Base-by-base conservation (phyloP, 1,284 basidiomycete genomes). In the Sporisorium scitamineum region DNA sequence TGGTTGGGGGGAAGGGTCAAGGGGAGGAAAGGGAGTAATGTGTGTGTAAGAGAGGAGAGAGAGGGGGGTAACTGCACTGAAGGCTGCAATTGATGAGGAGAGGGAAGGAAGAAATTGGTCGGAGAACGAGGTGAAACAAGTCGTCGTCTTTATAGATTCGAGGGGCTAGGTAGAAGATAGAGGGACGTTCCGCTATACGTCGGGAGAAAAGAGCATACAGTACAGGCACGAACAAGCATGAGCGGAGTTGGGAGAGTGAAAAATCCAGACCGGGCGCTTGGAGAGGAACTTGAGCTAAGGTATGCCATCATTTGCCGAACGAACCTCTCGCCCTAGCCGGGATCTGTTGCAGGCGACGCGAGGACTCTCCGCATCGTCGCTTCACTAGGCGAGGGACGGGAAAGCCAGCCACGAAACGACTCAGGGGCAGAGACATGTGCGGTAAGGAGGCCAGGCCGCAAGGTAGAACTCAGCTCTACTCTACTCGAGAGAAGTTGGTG, bases 71-170 rank as follows among this genome's bases (percentile, higher is more conserved):
- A 59, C 13, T 70, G 71, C 66, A 39, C 59, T 53, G 50, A 44
- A 32, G 56, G 62, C 67, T 70, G 72, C 67, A 60, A 66, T 53
- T 58, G 66, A 74, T 74, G 71, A n/a, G 31, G 70, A 53, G 50
- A 64, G 52, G 56, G 44, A 37, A 57, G 52, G 51, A 56, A 54
- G 51, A 51, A 61, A 37, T 42, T 44, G 24, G 27, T 53, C 51
- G 54, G 56, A 61, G 55, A 61, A 61, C 13, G 50, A 48, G 50
- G 14, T 57, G 54, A 54, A 55, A 65, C 37, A 32, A 20, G 24
- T 1, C 5, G 16, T 29, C 2, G 48, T 47, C 56, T 74, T 74
- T 74, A 74, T 74, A 74, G 20, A 27, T 60, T 39, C 1, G 45
- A 18, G 27, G 13, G 20, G 8, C 18, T n/a, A 18, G n/a, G 54